Conservation (phyloP, 1,284 basidiomycete genomes). For the Sporisorium graminicola region DNA sequence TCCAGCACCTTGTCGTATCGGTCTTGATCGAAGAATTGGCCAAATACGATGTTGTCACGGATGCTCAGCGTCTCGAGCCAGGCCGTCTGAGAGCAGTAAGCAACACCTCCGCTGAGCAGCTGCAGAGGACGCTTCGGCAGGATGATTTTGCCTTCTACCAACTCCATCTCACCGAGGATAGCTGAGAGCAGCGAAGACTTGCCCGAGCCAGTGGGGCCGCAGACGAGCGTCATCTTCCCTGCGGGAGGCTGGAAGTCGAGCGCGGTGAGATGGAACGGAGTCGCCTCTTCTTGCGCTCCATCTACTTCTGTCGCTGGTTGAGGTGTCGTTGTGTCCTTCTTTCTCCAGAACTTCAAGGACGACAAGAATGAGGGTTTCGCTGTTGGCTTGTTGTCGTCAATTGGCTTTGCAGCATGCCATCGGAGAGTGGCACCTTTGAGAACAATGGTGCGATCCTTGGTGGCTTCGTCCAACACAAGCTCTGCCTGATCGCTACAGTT, state of each 20-base stretch:
- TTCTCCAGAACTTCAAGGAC: conserved; percentile 20
- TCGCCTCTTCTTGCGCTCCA: neutral
- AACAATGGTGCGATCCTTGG: conserved; percentile 73
- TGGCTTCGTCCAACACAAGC: conserved; percentile 10
- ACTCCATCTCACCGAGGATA: conserved; percentile 59
- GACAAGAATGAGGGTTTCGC: conserved; percentile 15
- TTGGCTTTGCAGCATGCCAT: conserved; percentile 20
- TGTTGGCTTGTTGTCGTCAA: neutral
- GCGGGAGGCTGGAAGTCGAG: conserved; percentile 43
- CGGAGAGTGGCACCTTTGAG: conserved; percentile 77
- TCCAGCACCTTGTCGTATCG: conserved; percentile 56
- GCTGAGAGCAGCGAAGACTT: conserved; percentile 60
- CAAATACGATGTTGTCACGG: conserved; percentile 63
- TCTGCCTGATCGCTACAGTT: conserved; percentile 25
- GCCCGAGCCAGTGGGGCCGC: conserved; percentile 62
- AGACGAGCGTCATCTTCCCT: conserved; percentile 53
- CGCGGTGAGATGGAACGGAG: conserved; percentile 49
- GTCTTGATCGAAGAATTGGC: conserved; percentile 40
- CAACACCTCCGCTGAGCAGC: conserved; percentile 35
- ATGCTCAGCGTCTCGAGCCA: conserved; percentile 59
- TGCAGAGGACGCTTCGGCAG: conserved; percentile 30
- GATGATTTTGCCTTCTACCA: conserved; percentile 36
- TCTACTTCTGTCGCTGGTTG: neutral
- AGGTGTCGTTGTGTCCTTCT: conserved; percentile 7
- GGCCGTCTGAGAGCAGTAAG: conserved; percentile 58